These are phyloP conservation scores for Calonectria pauciramosa DNA, from an alignment of 2,329 filamentous ascomycete genomes.

Conservation along the genomic window DNA sequence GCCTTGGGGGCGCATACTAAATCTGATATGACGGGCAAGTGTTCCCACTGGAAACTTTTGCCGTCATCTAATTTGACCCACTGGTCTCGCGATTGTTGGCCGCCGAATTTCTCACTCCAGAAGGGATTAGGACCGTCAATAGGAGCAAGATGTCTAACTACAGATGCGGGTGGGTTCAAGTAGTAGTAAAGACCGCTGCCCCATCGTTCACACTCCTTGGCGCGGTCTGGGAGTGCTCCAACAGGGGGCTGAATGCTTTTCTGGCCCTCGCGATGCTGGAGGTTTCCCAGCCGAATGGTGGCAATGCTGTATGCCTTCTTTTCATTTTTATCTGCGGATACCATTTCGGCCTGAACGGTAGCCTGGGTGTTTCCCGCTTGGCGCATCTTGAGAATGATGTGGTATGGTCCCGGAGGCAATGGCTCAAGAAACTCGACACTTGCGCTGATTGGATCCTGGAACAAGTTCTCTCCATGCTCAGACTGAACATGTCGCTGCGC, in stretches of 20 bases:
- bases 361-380: background rate
- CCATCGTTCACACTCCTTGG: background rate
- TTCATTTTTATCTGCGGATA: background rate
- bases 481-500: background rate
- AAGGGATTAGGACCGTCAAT: background rate
- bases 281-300: background rate
- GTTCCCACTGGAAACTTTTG: background rate
- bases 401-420: background rate
- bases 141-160: background rate
- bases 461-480: background rate
- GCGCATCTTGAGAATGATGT: background rate
- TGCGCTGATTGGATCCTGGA: background rate
- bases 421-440: constrained; percentile 2
- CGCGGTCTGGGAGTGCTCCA: background rate
- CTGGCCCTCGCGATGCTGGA: background rate
- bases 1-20: background rate
- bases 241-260: constrained; percentile 7
- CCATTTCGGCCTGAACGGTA: background rate
- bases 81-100: background rate
- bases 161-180: background rate
- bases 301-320: background rate
- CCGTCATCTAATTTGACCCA: background rate
- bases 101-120: background rate
- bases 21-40: background rate
- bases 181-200: background rate